phyloP scores from a whole-genome alignment of 441 rosid species.

The Theobroma grandiflorum region DNA sequence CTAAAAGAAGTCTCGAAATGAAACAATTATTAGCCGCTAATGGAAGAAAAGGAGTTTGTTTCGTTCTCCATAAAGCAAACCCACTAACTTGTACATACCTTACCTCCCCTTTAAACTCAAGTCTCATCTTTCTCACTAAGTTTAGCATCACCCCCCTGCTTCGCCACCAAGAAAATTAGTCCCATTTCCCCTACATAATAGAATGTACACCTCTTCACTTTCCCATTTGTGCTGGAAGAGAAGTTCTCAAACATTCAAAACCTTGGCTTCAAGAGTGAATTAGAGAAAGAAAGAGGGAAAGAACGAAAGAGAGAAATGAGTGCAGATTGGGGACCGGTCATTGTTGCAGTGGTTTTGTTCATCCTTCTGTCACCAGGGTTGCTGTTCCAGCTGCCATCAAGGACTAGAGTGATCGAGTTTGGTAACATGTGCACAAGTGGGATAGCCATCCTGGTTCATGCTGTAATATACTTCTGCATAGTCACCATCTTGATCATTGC shows the following conservation, averaged over 20 bases:
- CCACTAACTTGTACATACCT: conserved; percentile 51
- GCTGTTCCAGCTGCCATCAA: conserved; percentile 83
- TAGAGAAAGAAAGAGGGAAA: conserved; percentile 3
- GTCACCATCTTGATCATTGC: conserved; percentile 81
- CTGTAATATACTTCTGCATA: conserved; percentile 77
- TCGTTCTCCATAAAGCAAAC: conserved; percentile 45
- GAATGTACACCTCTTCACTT: conserved; percentile 11
- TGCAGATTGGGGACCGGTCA: conserved; percentile 89
- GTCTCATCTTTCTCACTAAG: conserved; percentile 47
- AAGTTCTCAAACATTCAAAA: conserved; percentile 12
- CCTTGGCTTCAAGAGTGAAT: background rate
- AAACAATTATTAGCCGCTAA: conserved; percentile 34
- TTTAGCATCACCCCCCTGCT: conserved; percentile 60
- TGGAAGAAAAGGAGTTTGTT: conserved; percentile 27
- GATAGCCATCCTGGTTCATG: conserved; percentile 83
- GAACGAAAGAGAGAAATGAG: conserved; percentile 45
- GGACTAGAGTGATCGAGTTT: conserved; percentile 75
- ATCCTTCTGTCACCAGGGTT: conserved; percentile 87
- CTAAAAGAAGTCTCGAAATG: conserved; percentile 36
- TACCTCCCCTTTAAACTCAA: conserved; percentile 46
- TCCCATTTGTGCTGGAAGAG: conserved; percentile 2
- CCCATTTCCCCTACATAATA: conserved; percentile 35
- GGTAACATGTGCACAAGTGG: conserved; percentile 97
- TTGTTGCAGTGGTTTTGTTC: conserved; percentile 72
- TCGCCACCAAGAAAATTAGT: conserved; percentile 53